These are phyloP conservation scores for Aspergillus brasiliensis DNA, from an alignment of 2,329 filamentous ascomycete genomes.

Conservation along the genomic window DNA sequence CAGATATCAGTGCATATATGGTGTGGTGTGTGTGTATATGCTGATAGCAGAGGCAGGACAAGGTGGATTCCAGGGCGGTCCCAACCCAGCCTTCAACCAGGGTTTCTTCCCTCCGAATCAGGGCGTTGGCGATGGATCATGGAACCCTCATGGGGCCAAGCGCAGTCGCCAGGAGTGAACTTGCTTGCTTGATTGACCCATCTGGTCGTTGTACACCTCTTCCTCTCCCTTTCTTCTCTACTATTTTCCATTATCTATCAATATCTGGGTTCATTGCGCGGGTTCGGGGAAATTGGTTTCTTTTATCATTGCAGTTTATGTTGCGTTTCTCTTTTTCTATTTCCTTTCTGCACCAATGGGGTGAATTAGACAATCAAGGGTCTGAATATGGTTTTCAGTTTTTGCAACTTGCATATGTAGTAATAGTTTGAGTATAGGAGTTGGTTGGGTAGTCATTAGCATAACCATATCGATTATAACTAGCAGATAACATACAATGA, in stretches of 20 bases:
- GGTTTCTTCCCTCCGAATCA: slow-evolving; percentile 66
- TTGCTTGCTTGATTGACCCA: neutral
- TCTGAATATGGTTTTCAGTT: slow-evolving; percentile 18
- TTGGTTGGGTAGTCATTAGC: too few relatives aligned
- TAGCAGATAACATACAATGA: too few relatives aligned
- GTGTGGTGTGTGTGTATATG: neutral
- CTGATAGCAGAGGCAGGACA: slow-evolving; percentile 32
- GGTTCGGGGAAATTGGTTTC: slow-evolving; percentile 22
- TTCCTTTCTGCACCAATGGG: neutral
- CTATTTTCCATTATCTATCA: too few relatives aligned
- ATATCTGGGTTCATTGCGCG: slow-evolving; percentile 7
- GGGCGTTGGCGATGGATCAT: slow-evolving; percentile 61
- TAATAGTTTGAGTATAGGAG: neutral
- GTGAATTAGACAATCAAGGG: slow-evolving; percentile 27
- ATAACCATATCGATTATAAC: too few relatives aligned
- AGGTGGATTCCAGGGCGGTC: slow-evolving; percentile 66
- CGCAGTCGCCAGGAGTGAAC: slow-evolving; percentile 70
- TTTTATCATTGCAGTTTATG: slow-evolving; percentile 9
- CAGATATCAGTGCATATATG: neutral
- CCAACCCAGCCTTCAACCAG: slow-evolving; percentile 71
- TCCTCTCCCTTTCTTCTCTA: slow-evolving; percentile 3
- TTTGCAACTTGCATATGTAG: slow-evolving; percentile 1
- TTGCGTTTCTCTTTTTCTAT: slow-evolving; percentile 4
- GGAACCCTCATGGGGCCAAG: slow-evolving; percentile 82
- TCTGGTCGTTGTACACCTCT: slow-evolving; percentile 10